phyloP scores from a whole-genome alignment of 257 asterid genomes.

The Nicotiana attenuata region DNA sequence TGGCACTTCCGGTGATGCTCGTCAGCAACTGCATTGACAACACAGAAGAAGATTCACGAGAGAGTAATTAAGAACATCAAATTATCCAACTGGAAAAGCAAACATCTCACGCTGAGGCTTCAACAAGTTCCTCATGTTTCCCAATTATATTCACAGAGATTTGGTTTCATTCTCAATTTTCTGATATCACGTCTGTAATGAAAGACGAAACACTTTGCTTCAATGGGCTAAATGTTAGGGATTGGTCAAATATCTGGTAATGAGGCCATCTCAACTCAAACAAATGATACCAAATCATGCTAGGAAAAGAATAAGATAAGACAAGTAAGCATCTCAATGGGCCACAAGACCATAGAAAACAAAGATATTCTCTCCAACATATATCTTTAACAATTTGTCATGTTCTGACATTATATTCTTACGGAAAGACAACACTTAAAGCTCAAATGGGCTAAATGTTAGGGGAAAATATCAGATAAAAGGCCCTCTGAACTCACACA shows the following conservation, averaged over 20 bases:
- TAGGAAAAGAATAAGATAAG: neutral
- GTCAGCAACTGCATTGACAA: constrained; percentile 45
- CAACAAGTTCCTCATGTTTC: neutral
- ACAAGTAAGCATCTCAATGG: neutral
- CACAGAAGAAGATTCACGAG: neutral
- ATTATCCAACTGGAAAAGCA: constrained; percentile 18
- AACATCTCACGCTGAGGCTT: neutral
- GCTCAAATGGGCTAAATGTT: neutral
- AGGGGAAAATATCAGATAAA: neutral
- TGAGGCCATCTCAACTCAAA: neutral
- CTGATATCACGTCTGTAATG: neutral
- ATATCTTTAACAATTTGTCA: neutral
- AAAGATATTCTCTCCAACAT: neutral
- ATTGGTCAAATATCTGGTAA: neutral
- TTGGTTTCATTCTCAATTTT: neutral
- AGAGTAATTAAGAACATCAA: neutral
- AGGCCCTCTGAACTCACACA: neutral
- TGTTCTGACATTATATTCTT: neutral
- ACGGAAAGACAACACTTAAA: neutral
- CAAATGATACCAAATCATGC: neutral
- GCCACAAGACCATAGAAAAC: neutral
- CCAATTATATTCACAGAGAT: neutral
- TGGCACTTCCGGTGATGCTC: constrained; percentile 75
- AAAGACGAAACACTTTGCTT: neutral
- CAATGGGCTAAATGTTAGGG: neutral